Conservation (phyloP, 164 flowering plant species). For the Umbilicus rupestris region DNA sequence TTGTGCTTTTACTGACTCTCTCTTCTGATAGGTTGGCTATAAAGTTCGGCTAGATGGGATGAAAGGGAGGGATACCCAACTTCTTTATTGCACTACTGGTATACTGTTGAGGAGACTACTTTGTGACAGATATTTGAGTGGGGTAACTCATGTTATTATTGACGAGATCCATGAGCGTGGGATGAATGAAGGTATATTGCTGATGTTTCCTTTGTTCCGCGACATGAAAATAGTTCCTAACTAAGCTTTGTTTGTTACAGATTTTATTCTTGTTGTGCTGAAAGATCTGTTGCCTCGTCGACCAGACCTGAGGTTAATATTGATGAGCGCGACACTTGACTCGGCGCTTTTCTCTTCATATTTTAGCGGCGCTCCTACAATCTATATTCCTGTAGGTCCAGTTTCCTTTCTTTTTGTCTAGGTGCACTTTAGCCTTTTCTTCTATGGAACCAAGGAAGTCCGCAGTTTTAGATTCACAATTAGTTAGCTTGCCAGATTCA, state of each 20-base stretch:
- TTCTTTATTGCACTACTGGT: constrained; percentile 97
- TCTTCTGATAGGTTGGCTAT: constrained; percentile 68
- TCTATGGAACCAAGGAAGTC: no score
- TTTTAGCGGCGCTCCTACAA: constrained; percentile 79
- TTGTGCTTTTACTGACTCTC: background rate
- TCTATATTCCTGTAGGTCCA: constrained; percentile 81
- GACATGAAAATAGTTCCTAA: constrained; percentile 11
- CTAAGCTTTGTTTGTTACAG: constrained; percentile 30
- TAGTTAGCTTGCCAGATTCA: background rate
- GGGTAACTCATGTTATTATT: constrained; percentile 89
- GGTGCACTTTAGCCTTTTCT: background rate
- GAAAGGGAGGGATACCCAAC: constrained; percentile 88
- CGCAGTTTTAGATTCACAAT: background rate
- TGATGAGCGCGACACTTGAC: constrained; percentile 95
- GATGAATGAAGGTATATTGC: constrained; percentile 87
- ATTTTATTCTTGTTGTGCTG: constrained; percentile 83
- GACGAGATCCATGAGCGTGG: constrained; percentile 99
- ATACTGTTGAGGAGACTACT: constrained; percentile 82
- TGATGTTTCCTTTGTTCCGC: background rate
- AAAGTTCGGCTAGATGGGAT: constrained; percentile 92
- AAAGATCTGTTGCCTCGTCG: constrained; percentile 89
- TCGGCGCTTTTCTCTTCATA: constrained; percentile 86
- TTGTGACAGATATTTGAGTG: constrained; percentile 72
- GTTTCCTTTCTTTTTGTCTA: background rate
- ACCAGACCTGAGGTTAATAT: constrained; percentile 70